Percentiles rank a stretch among this genome's conserved stretches.
These are phyloP conservation scores for Sporothrix euskadiensis DNA, from an alignment of 2,329 filamentous ascomycete species.

Conservation along the genomic window DNA sequence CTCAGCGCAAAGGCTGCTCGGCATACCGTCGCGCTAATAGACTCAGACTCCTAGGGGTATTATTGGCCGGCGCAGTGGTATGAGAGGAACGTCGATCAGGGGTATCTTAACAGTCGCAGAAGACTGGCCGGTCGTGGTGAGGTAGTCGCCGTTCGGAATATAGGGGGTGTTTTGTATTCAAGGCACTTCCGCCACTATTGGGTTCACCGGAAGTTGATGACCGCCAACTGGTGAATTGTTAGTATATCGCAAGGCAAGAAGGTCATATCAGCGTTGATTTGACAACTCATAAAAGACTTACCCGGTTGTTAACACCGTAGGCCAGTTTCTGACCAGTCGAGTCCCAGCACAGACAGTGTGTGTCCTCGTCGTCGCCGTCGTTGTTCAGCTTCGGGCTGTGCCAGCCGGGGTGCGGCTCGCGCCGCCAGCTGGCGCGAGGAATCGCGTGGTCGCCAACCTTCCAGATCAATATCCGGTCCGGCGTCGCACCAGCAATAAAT, in stretches of 20 bases:
- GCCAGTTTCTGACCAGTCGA: slow-evolving; percentile 61
- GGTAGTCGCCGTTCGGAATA: neutral
- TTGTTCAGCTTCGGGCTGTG: slow-evolving; percentile 56
- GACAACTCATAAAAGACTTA: slow-evolving; percentile 43
- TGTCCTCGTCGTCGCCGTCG: slow-evolving; percentile 59
- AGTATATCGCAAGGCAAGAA: neutral
- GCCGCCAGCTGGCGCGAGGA: slow-evolving; percentile 62
- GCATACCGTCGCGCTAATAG: neutral
- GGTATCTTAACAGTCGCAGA: neutral
- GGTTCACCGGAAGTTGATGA: slow-evolving; percentile 34
- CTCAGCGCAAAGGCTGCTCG: neutral
- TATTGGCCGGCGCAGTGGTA: neutral
- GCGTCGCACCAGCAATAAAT: slow-evolving; percentile 63
- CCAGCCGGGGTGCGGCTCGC: slow-evolving; percentile 58
- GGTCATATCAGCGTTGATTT: no score
- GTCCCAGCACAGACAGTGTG: slow-evolving; percentile 64
- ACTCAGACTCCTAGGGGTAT: neutral
- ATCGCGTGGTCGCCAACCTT: slow-evolving; percentile 61
- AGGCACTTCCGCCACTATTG: neutral
- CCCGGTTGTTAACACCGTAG: slow-evolving; percentile 63
- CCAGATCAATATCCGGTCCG: slow-evolving; percentile 62
- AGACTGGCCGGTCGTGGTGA: neutral
- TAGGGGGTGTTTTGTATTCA: neutral
- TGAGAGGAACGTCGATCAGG: neutral
- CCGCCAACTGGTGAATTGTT: slow-evolving; percentile 31